Base-by-base conservation (phyloP, 805 yeast genomes). In the Sugiyamaella lignohabitans region DNA sequence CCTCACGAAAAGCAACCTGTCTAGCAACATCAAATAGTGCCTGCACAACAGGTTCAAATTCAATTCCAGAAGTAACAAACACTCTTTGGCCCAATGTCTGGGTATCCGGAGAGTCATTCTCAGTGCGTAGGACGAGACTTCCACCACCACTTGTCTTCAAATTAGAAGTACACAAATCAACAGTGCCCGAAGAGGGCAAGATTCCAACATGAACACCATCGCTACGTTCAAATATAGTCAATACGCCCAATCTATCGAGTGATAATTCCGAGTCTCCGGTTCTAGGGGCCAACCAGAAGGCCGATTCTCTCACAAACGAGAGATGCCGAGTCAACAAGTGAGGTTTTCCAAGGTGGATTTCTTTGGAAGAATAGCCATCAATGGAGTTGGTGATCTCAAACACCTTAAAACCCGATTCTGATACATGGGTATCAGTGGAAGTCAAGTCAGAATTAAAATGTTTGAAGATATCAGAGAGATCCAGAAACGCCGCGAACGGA, bases 151-250 rank as follows among this genome's bases (percentile, higher is more conserved):
- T 21, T 19, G 43, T 46, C 19, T 18, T 53, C 49, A 43, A 30
- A 39, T 36, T 45, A 30, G 34, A 50, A 30, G 44, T 45, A 23
- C 51, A 54, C 24, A 41, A 20, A 34, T 54, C 54, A 29, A 34
- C n/a, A 23, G 49, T 38, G n/a, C 54, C 59, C 5, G 60, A 50
- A 19, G 48, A 24, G 10, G 61, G 58, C 22, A 58, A 23, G 5
- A 59, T 40, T 5, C 48, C 58, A 5, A 59, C 56, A 38, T 59
- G 53, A 16, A 38, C 23, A 4, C 59, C 61, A 42, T 59, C 62
- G 10, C 23, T 32, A 11, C 59, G 49, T 27, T 48, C 45, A 21
- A 44, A 41, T 3, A 35, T 2, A 5, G 42, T 11, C 19, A 43
- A 21, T n/a, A 47, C 49, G 3, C 45, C 53, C n/a, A 41, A 18